Percentiles rank a stretch among this genome's conserved stretches.
These are phyloP conservation scores for Cyberlindnera galapagoensis DNA, from an alignment of 805 yeast species.

Conservation along the genomic window DNA sequence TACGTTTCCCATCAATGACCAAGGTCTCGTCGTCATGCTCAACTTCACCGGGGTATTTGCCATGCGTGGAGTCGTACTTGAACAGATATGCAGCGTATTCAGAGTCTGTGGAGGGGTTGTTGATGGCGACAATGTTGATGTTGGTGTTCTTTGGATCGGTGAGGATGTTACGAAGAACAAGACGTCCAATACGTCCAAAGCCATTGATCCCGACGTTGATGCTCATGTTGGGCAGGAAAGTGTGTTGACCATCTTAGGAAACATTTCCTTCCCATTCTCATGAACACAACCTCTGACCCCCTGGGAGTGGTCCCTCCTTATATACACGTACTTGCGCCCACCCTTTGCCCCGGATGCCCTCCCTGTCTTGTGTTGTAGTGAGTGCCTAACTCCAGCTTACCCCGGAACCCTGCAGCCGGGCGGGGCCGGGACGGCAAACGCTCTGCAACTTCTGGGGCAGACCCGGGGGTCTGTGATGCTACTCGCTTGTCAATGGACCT, in stretches of 20 bases:
- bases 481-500: too few relatives aligned
- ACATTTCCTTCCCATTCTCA: too few relatives aligned
- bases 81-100: conserved; percentile 94
- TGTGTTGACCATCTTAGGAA: too few relatives aligned
- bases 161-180: conserved; percentile 79
- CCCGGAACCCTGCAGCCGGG: too few relatives aligned
- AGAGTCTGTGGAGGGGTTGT: conserved; percentile 85
- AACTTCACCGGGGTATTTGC: conserved; percentile 74
- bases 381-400: too few relatives aligned
- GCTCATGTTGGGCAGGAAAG: too few relatives aligned
- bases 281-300: too few relatives aligned
- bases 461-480: too few relatives aligned
- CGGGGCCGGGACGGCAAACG: too few relatives aligned
- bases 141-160: conserved; percentile 29
- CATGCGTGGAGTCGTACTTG: conserved; percentile 94
- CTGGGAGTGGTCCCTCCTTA: background rate
- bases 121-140: conserved; percentile 79
- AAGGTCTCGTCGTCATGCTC: conserved; percentile 48
- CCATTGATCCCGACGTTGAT: conserved; percentile 75
- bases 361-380: background rate
- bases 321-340: background rate
- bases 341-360: background rate
- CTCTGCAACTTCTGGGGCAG: too few relatives aligned
- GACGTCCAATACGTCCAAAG: conserved; percentile 92
- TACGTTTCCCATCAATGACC: conserved; percentile 61